Conservation (phyloP, 805 yeast genomes). For the Cyberlindnera mycetangii region DNA sequence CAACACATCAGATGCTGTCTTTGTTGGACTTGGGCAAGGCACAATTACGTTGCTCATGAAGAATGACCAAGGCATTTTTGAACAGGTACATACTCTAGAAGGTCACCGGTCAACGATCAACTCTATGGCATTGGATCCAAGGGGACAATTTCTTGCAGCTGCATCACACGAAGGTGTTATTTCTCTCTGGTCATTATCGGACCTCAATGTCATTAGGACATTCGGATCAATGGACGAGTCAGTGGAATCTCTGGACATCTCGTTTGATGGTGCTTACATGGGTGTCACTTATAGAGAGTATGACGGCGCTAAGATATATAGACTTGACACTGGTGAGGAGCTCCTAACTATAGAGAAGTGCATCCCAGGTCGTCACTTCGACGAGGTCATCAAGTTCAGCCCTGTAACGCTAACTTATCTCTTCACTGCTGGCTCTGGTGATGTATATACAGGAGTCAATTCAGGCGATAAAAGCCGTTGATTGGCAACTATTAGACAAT, state of each 20-base stretch:
- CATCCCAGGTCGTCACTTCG: conserved; percentile 18
- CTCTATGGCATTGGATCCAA: conserved; percentile 46
- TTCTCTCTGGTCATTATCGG: conserved; percentile 45
- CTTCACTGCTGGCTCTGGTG: conserved; percentile 28
- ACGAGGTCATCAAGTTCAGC: conserved; percentile 32
- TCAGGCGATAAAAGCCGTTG: conserved; percentile 3
- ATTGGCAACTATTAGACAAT: neutral
- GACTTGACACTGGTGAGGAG: conserved; percentile 27
- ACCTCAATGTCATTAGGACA: conserved; percentile 37
- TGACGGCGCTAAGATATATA: conserved; percentile 39
- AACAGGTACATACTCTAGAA: conserved; percentile 22
- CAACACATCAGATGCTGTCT: conserved; percentile 36
- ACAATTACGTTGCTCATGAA: conserved; percentile 28
- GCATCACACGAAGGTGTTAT: conserved; percentile 60
- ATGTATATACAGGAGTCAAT: conserved; percentile 7
- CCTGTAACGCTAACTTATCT: conserved; percentile 29
- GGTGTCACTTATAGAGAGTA: conserved; percentile 43
- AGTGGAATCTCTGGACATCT: conserved; percentile 36
- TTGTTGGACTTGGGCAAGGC: conserved; percentile 50
- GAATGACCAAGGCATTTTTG: conserved; percentile 10
- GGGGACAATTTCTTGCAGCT: conserved; percentile 46
- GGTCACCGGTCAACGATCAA: conserved; percentile 54
- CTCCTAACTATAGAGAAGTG: conserved; percentile 20
- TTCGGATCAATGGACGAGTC: conserved; percentile 43
- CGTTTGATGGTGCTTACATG: conserved; percentile 45